Evolutionary conservation across 192 early-diverging fungal genomes (phyloP).

Genomic region (Lobosporangium transversale): DNA sequence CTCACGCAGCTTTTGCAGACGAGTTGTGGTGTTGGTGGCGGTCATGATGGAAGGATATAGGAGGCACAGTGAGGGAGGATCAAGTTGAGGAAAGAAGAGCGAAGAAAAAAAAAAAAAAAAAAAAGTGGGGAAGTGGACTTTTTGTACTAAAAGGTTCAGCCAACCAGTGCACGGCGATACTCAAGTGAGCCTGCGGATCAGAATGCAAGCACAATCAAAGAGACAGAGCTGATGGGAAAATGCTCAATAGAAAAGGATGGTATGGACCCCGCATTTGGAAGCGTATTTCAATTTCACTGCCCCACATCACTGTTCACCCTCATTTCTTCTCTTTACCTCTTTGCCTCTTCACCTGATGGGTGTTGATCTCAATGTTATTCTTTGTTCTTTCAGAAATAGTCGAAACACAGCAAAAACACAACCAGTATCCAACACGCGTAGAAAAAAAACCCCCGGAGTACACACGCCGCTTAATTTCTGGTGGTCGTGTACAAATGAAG

Average conservation of each 20-base stretch:
- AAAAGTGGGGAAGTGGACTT: neutral
- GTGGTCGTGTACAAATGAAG: no score
- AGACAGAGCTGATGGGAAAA: constrained; percentile 26
- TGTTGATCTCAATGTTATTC: no score
- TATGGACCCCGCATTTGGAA: constrained; percentile 23
- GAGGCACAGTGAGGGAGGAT: neutral
- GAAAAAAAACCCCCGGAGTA: no score
- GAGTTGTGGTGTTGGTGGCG: constrained; percentile 60
- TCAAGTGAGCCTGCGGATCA: no score
- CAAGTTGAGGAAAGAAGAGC: neutral
- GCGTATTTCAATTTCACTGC: neutral
- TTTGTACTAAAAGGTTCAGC: no score
- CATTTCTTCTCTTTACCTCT: no score
- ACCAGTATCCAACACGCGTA: no score
- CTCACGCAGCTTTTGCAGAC: constrained; percentile 67
- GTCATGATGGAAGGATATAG: constrained; percentile 15
- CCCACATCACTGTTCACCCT: neutral
- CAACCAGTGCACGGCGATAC: neutral
- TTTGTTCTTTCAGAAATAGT: no score
- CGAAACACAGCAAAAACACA: no score
- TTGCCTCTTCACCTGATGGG: no score
- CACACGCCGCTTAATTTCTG: no score
- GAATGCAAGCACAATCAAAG: no score
- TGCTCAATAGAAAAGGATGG: neutral
- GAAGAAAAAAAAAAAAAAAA: neutral